Evolutionary conservation across 495 filamentous ascomycete species (phyloP).

Genomic region (Podospora tetraspora): DNA sequence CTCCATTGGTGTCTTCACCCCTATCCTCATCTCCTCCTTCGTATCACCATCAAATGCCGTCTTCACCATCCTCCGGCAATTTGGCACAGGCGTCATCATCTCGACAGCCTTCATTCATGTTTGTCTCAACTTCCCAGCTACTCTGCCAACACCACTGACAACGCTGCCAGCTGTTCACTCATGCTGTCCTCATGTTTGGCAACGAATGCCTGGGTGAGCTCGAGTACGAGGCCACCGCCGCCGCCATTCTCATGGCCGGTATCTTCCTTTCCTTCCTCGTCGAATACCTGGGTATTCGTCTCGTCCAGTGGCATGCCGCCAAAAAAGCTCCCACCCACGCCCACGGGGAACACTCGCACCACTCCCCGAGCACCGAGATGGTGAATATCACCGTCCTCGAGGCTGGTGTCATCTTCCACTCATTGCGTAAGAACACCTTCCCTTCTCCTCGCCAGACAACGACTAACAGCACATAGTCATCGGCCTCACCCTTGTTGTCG

Average conservation of each 20-base stretch:
- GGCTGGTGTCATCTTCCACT: conserved; percentile 68
- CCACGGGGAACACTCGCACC: not conserved
- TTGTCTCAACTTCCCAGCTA: conserved; percentile 15
- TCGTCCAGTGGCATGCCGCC: conserved; percentile 38
- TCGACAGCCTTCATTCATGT: conserved; percentile 68
- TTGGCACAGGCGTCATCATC: conserved; percentile 69
- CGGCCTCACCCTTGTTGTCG: conserved; percentile 54
- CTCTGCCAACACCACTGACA: not conserved
- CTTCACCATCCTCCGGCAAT: conserved; percentile 58
- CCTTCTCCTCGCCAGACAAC: not conserved
- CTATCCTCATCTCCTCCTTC: conserved; percentile 39
- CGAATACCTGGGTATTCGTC: conserved; percentile 53
- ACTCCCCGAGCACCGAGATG: conserved; percentile 30
- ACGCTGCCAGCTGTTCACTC: conserved; percentile 51
- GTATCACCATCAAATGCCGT: conserved; percentile 29
- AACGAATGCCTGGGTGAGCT: conserved; percentile 59
- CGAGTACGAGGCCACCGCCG: conserved; percentile 54
- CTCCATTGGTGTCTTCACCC: conserved; percentile 34
- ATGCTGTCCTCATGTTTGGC: conserved; percentile 57
- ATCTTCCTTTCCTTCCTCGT: conserved; percentile 57
- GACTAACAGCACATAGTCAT: conserved; percentile 42
- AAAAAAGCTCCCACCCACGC: conserved; percentile 11
- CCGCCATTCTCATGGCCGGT: conserved; percentile 61
- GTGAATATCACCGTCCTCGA: conserved; percentile 61
- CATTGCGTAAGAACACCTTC: conserved; percentile 42